Evolutionary conservation across 1,139 yeast species (phyloP).

Genomic region (Hanseniaspora uvarum): DNA sequence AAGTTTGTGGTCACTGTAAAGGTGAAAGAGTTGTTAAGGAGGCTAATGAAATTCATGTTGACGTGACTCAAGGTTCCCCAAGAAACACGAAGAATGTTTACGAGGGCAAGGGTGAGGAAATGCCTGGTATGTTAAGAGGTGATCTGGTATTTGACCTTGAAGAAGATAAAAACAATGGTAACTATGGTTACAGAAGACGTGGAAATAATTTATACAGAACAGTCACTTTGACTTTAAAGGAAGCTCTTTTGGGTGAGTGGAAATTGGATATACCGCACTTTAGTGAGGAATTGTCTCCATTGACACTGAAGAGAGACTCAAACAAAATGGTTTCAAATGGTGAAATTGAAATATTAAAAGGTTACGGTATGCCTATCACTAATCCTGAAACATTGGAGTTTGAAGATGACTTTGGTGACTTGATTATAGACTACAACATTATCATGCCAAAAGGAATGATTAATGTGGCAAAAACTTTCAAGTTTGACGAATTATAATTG

Average conservation of each 20-base stretch:
- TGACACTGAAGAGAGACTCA: conserved; percentile 40
- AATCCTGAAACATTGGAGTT: conserved; percentile 21
- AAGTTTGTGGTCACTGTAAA: conserved; percentile 56
- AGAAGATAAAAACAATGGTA: conserved; percentile 44
- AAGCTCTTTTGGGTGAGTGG: conserved; percentile 78
- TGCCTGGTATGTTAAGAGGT: conserved; percentile 75
- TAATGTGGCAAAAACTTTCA: not conserved
- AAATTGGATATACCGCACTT: conserved; percentile 51
- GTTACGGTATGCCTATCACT: conserved; percentile 71
- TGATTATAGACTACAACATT: conserved; percentile 60
- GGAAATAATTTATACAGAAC: conserved; percentile 67
- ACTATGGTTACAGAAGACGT: conserved; percentile 79
- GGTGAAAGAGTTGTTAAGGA: conserved; percentile 59
- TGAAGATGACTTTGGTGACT: conserved; percentile 56
- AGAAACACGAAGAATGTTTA: conserved; percentile 50
- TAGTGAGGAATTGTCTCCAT: conserved; percentile 43
- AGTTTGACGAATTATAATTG: conserved; percentile 15
- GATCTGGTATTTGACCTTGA: conserved; percentile 52
- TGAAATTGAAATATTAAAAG: conserved; percentile 57
- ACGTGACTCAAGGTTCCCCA: conserved; percentile 60
- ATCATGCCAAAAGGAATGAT: conserved; percentile 30
- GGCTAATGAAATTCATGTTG: conserved; percentile 48
- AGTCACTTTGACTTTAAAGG: conserved; percentile 61
- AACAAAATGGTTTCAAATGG: conserved; percentile 53
- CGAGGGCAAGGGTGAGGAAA: conserved; percentile 72